Evolutionary conservation across 306 rosid genomes (phyloP), one percentile per base, ranked within the genome.

Genomic region (Casuarina equisetifolia): DNA sequence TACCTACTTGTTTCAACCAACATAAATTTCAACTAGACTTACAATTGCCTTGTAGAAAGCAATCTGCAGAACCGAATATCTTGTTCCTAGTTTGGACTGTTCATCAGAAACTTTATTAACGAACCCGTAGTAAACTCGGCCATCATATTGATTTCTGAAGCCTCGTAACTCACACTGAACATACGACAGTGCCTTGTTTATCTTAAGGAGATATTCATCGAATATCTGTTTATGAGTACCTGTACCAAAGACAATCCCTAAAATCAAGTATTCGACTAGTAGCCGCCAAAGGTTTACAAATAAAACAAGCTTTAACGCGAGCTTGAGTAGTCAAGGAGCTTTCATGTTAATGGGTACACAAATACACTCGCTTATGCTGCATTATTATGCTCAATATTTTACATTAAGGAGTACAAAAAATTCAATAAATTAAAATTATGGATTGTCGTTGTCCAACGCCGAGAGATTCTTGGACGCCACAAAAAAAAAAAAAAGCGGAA

Each of bases 11-110:
- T 48, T 46, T 72, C 39, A 64, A 9, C 20, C 20, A 67, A 9
- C 5, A 19, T 46, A 35, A 76, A 81, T n/a, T 52, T 66, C 8
- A 76, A 57, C 20, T 57, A 78, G 36, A 85, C 98, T 88, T 84
- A 92, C 98, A 82, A 92, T 84, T 48, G 98, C 97, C 83, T 94
- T 94, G 52, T 89, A 94, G 79, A 94, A 90, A 63, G 98, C 97
- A 88, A 92, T 92, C 83, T 94, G 97, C 0, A 91, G 93, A 85
- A 92, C 89, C 2, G 91, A 82, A 76, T 90, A 94, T 74, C 85
- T 94, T 0, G 98, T 92, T 51, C 98, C 98, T 17, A 94, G 81
- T 82, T 92, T 94, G 50, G 98, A 90, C 80, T 90, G 94, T 73
- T 92, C 97, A 43, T 94, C 98, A 0, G 97, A 90, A 71, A 92